Evolutionary conservation across 1,139 yeast genomes (phyloP).

Genomic region (Geotrichum carabidarum): DNA sequence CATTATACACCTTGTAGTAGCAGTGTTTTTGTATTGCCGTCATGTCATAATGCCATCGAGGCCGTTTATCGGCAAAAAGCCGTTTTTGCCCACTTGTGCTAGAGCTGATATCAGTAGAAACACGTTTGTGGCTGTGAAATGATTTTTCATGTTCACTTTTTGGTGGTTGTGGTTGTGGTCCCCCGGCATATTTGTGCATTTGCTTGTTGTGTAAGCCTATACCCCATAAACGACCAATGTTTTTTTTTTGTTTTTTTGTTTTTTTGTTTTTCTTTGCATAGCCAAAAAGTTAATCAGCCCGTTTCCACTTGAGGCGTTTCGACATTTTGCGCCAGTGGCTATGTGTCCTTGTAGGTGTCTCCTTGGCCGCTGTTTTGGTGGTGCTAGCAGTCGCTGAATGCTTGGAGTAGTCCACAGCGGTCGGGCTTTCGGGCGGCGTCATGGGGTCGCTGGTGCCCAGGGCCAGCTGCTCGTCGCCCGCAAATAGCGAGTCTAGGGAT

Average conservation of each 20-base stretch:
- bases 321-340: slow-evolving; percentile 21
- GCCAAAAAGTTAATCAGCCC: background rate
- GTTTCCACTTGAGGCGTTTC: slow-evolving; percentile 18
- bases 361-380: background rate
- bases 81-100: too few species aligned
- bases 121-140: too few species aligned
- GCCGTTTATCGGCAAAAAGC: too few species aligned
- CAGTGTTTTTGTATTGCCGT: too few species aligned
- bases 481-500: slow-evolving; percentile 10
- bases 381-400: background rate
- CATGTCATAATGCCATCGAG: too few species aligned
- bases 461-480: slow-evolving; percentile 8
- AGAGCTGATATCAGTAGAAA: too few species aligned
- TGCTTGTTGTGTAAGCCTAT: too few species aligned
- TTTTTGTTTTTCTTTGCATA: background rate
- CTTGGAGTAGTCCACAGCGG: background rate
- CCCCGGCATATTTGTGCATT: too few species aligned
- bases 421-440: slow-evolving; percentile 19
- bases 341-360: background rate
- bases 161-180: too few species aligned
- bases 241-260: background rate
- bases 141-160: too few species aligned
- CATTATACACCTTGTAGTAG: too few species aligned
- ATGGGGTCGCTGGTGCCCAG: slow-evolving; percentile 1
- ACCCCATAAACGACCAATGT: background rate